These are phyloP conservation scores for Hemileia vastatrix DNA, from an alignment of 1,284 basidiomycete genomes.

Conservation along the genomic window DNA sequence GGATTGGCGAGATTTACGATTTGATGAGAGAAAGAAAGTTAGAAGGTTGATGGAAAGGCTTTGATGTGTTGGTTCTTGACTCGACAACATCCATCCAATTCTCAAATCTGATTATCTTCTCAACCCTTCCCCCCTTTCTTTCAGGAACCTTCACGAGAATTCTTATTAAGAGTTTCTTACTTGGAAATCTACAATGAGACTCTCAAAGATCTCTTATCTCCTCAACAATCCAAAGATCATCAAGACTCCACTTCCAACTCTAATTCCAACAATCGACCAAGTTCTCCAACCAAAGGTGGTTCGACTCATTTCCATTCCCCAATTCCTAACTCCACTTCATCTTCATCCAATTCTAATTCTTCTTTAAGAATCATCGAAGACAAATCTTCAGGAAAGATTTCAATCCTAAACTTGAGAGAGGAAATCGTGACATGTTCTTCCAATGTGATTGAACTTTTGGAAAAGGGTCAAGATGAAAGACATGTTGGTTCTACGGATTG, in stretches of 20 bases:
- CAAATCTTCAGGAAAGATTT: neutral
- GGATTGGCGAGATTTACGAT: too few relatives aligned
- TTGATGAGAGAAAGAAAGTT: neutral
- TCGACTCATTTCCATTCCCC: too few relatives aligned
- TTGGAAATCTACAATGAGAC: constrained; percentile 55
- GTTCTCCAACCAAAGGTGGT: constrained; percentile 29
- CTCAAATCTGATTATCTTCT: neutral
- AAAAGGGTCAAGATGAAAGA: constrained; percentile 49
- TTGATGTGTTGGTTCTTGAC: neutral
- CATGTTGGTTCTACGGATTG: constrained; percentile 53
- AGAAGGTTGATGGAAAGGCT: neutral
- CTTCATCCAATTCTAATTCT: constrained; percentile 10
- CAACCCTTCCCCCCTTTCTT: neutral
- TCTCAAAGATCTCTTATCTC: constrained; percentile 49
- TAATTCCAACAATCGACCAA: too few relatives aligned
- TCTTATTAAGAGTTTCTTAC: constrained; percentile 52
- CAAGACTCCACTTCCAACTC: constrained; percentile 1
- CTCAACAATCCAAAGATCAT: too few relatives aligned
- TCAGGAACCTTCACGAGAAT: constrained; percentile 44
- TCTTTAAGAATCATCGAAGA: constrained; percentile 40
- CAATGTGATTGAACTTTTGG: constrained; percentile 49
- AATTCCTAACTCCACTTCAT: neutral
- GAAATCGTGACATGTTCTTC: constrained; percentile 50
- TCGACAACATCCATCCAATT: neutral
- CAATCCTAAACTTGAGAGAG: constrained; percentile 45